Base-by-base conservation (phyloP, 164 flowering plant species). In the Cinnamomum chago region DNA sequence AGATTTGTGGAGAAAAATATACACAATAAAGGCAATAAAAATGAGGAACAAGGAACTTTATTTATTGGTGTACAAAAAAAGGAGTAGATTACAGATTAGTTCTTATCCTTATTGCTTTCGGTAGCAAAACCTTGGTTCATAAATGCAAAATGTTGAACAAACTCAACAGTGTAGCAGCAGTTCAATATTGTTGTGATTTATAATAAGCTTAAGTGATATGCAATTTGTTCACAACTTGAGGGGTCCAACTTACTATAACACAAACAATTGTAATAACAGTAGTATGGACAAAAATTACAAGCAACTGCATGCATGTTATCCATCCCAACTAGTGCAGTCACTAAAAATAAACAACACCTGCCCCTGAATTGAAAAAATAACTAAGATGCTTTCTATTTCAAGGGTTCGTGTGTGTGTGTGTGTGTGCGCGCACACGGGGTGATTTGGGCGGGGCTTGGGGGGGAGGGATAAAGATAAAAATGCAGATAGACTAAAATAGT, bases 361-460 rank as follows among this genome's bases (percentile, higher is more conserved):
- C 47, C 47, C 47, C 10, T 35, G 10, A 35, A 6, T 35, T 35
- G 10, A 35, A 35, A 30, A 30, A 30, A 30, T 4, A 30, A 30
- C 5, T 30, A 30, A 30, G 33, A 30, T 4, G 35, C 5, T 30
- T 30, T 5, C 35, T 30, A 30, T 30, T 30, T 30, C 5, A 30
- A 30, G 35, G 35, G 35, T 30, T 30, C 0, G 35, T 4, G 33
- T 4, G 35, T 0, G 5, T 30, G 6, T 4, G 1, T 1, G 5
- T 0, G 35, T 0, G 4, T n/a, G n/a, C n/a, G n/a, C n/a, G n/a
- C n/a, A n/a, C 3, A 3, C 0, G 35, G 5, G 1, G 0, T 5
- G 35, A 0, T 27, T 27, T 27, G 35, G 5, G 35, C 0, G 35
- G 5, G 5, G 0, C 5, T 0, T 3, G 33, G 0, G 30, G 3